Percentiles rank a stretch among this genome's conserved stretches.
These are phyloP conservation scores for Aspergillus transmontanensis DNA, from an alignment of 2,329 filamentous ascomycete species.

Conservation along the genomic window DNA sequence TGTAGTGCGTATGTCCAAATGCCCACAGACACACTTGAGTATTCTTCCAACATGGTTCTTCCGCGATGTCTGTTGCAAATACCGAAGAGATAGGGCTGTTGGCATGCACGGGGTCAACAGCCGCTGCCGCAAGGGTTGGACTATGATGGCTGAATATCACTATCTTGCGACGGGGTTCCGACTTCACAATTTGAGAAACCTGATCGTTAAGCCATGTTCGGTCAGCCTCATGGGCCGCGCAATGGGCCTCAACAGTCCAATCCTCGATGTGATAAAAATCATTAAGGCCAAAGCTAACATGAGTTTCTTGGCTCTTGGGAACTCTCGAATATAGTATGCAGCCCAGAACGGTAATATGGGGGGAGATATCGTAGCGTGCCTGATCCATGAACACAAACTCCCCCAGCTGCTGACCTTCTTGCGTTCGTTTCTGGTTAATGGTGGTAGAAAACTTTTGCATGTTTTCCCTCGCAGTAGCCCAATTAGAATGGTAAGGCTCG, in stretches of 20 bases:
- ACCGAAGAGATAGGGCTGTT: conserved; percentile 37
- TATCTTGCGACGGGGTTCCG: conserved; percentile 38
- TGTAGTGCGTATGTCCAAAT: conserved; percentile 55
- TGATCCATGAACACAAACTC: conserved; percentile 47
- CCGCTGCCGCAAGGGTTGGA: conserved; percentile 30
- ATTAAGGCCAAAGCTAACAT: conserved; percentile 50
- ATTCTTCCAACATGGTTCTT: conserved; percentile 43
- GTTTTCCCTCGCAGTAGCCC: conserved; percentile 25
- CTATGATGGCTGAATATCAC: conserved; percentile 45
- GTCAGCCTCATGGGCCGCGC: conserved; percentile 35
- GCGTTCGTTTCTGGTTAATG: conserved; percentile 16
- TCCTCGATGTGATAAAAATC: conserved; percentile 55
- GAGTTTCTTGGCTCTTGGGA: conserved; percentile 36
- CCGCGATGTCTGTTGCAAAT: conserved; percentile 47
- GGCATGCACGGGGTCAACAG: conserved; percentile 34
- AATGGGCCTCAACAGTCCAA: conserved; percentile 39
- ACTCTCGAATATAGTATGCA: conserved; percentile 57
- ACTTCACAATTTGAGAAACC: conserved; percentile 29
- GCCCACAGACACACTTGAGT: conserved; percentile 47
- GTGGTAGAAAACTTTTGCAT: conserved; percentile 28
- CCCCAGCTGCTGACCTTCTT: conserved; percentile 22
- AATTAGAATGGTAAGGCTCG: conserved; percentile 51
- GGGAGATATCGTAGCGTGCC: conserved; percentile 41
- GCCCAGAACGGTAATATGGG: conserved; percentile 45
- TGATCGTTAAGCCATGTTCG: conserved; percentile 44